Base-by-base conservation (phyloP, 2,329 filamentous ascomycete species). In the Nemania sp. region DNA sequence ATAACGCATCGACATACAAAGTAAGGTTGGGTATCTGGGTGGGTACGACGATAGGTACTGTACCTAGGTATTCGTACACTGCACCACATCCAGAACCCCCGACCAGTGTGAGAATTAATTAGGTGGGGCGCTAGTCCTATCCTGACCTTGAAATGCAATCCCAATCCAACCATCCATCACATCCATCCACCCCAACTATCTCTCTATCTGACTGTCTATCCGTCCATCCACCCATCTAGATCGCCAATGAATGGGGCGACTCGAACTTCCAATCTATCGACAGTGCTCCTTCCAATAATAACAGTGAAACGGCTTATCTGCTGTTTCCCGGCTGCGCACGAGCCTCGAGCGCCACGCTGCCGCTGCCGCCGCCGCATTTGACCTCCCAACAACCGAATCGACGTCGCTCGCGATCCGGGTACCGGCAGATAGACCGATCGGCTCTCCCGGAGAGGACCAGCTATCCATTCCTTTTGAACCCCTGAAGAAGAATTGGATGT, bases 391-490 rank as follows among this genome's bases (percentile, higher is more conserved):
- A 20, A 28, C 30, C 30, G 17, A 44, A 24, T 50, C 37, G 41
- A 43, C 47, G 22, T 44, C 22, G 39, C 42, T 28, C 28, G 46
- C 52, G 26, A 49, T 45, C 28, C 39, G 14, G 37, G 30, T 19
- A 39, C 40, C 37, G 55, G 40, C 52, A 49, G 45, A 52, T 52
- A 51, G 49, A 52, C 41, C 50, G 52, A 44, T 58, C 52, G 60
- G 54, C 45, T 57, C 41, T 55, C 42, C 39, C 55, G 55, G 54
- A 60, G 53, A 56, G 59, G 57, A 58, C 23, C 40, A 30, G 34
- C 42, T 54, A 28, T 47, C 46, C 30, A 40, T 36, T 17, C 15
- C 41, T 39, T n/a, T 15, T 37, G 40, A 14, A 33, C 15, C 31
- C 30, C 23, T 19, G 44, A 52, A 19, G 17, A 34, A 33, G 39